These are phyloP conservation scores for Cryptococcus sp. DNA, from an alignment of 1,284 basidiomycete species.

Conservation along the genomic window DNA sequence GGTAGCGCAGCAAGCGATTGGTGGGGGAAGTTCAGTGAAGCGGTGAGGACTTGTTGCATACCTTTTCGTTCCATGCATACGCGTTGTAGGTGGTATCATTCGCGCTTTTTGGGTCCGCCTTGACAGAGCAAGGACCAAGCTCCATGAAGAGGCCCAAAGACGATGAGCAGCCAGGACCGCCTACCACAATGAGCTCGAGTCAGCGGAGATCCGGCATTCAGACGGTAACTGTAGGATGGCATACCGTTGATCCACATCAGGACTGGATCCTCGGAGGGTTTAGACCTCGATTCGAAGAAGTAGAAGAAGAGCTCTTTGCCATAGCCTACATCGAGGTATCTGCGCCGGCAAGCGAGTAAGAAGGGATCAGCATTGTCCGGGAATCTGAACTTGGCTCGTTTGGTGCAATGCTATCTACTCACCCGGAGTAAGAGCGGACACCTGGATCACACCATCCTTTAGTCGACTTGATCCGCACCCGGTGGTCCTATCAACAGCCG, in stretches of 20 bases:
- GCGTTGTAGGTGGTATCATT: constrained; percentile 56
- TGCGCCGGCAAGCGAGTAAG: constrained; percentile 23
- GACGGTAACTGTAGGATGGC: background rate
- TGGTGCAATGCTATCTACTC: background rate
- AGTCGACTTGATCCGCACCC: constrained; percentile 51
- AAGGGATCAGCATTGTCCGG: background rate
- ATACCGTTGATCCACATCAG: constrained; percentile 54
- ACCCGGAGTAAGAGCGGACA: constrained; percentile 47
- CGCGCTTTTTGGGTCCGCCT: constrained; percentile 36
- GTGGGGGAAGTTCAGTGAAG: background rate
- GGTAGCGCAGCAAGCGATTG: background rate
- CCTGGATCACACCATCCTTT: constrained; percentile 53
- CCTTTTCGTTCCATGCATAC: constrained; percentile 58
- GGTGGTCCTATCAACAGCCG: constrained; percentile 31
- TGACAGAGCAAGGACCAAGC: constrained; percentile 54
- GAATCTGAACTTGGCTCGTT: background rate
- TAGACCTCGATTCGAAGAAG: constrained; percentile 74
- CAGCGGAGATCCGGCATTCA: background rate
- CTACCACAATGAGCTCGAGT: constrained; percentile 7
- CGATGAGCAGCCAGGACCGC: constrained; percentile 54
- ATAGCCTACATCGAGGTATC: constrained; percentile 65
- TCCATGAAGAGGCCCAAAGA: constrained; percentile 58
- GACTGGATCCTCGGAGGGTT: constrained; percentile 61
- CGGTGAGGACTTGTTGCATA: constrained; percentile 49
- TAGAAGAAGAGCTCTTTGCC: constrained; percentile 78